A percentile compares a stretch with the other conserved stretches of the same genome.
Conservation (phyloP, 140 eudicot species). For the Bidens hawaiensis region DNA sequence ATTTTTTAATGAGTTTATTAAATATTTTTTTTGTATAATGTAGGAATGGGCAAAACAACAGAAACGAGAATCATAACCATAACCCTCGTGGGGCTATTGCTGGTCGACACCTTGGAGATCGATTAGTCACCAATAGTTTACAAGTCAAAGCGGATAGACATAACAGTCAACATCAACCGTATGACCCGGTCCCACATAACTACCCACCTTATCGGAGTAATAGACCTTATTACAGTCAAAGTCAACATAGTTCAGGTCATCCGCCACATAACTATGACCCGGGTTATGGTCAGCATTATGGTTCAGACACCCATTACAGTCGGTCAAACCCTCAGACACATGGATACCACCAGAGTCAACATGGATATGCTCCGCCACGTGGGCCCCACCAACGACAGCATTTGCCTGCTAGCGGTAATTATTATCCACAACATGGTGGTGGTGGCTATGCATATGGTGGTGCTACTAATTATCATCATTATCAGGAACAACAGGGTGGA, state of each 20-base stretch:
- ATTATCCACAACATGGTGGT: conserved; percentile 28
- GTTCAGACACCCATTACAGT: conserved; percentile 9
- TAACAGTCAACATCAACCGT: conserved; percentile 33
- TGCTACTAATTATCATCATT: conserved; percentile 14
- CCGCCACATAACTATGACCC: conserved; percentile 29
- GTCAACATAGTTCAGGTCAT: conserved; percentile 34
- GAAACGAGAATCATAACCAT: conserved; percentile 11
- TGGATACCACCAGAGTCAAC: conserved; percentile 21
- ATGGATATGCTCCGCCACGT: conserved; percentile 17
- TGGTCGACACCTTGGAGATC: conserved; percentile 83
- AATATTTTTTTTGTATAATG: background rate
- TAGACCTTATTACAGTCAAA: conserved; percentile 36
- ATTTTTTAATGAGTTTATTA: background rate
- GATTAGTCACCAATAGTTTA: conserved; percentile 69
- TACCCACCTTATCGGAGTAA: conserved; percentile 30
- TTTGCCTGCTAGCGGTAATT: conserved; percentile 12
- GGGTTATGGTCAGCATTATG: conserved; percentile 17
- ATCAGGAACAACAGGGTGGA: background rate
- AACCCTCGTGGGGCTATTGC: conserved; percentile 45
- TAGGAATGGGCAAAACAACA: conserved; percentile 33
- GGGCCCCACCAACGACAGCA: conserved; percentile 24
- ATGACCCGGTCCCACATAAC: conserved; percentile 31
- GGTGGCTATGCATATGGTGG: conserved; percentile 7
- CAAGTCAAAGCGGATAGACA: conserved; percentile 40
- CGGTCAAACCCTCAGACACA: conserved; percentile 25